These are phyloP conservation scores for Besnoitia besnoiti DNA, from an alignment of 169 alveolate species.

Conservation along the genomic window DNA sequence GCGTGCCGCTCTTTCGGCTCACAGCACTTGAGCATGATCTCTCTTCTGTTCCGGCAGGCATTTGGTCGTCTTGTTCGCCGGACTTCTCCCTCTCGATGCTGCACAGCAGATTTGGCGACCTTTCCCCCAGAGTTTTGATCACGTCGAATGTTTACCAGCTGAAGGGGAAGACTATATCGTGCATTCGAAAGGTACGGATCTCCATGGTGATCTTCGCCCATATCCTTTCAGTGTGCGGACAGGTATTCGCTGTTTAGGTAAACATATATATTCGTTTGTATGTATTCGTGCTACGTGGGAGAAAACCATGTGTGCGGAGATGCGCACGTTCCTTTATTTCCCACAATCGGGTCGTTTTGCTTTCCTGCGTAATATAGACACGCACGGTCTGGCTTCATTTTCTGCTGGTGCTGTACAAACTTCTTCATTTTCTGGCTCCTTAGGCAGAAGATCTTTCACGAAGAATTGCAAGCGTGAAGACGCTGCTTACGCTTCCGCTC, in stretches of 20 bases:
- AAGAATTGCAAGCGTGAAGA: neutral
- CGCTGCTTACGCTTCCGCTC: neutral
- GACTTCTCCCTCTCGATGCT: conserved; percentile 28
- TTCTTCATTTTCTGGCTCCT: neutral
- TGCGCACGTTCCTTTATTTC: too few species aligned
- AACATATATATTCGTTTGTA: too few species aligned
- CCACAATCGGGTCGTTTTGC: too few species aligned
- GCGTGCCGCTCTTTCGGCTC: too few species aligned
- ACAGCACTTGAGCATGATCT: too few species aligned
- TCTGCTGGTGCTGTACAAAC: neutral
- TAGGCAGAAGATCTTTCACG: neutral
- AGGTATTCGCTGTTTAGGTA: too few species aligned
- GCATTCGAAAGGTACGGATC: neutral
- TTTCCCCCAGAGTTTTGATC: conserved; percentile 6
- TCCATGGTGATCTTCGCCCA: neutral
- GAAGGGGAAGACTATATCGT: conserved; percentile 23
- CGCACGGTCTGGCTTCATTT: neutral
- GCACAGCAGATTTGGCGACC: conserved; percentile 5
- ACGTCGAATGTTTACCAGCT: conserved; percentile 9
- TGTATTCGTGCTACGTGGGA: too few species aligned
- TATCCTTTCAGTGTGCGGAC: neutral
- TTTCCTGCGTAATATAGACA: neutral
- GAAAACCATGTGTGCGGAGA: too few species aligned
- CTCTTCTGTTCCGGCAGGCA: neutral
- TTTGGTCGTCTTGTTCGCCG: conserved; percentile 35